phyloP scores from a whole-genome alignment of 495 filamentous ascomycete species.

The Pyrenula massariospora region DNA sequence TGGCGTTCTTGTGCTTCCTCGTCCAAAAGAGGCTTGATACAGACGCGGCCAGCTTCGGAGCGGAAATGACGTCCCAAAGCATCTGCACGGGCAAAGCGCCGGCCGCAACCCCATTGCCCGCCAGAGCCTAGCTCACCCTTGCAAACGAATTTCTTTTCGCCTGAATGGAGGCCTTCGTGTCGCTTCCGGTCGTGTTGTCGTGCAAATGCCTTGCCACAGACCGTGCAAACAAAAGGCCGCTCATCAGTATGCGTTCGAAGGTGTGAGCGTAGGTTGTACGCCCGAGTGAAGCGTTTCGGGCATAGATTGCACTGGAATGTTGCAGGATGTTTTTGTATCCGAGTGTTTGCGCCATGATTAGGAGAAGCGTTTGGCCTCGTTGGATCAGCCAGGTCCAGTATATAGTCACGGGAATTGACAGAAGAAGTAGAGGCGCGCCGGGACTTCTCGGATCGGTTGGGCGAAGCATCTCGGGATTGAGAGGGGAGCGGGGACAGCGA shows the following conservation, averaged over 20 bases:
- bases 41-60: conserved; percentile 87
- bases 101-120: conserved; percentile 82
- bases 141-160: conserved; percentile 96
- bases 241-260: conserved; percentile 88
- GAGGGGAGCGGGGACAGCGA: conserved; percentile 59
- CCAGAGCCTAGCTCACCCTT: conserved; percentile 76
- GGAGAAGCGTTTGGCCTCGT: conserved; percentile 60
- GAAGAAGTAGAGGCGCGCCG: conserved; percentile 84
- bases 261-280: conserved; percentile 86
- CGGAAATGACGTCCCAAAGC: conserved; percentile 95
- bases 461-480: conserved; percentile 13
- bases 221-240: conserved; percentile 85
- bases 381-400: conserved; percentile 82
- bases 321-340: conserved; percentile 89
- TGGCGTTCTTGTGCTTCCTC: conserved; percentile 43
- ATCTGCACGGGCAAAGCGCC: conserved; percentile 89
- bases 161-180: conserved; percentile 81
- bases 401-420: conserved; percentile 78
- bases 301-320: conserved; percentile 82
- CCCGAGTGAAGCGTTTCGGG: conserved; percentile 78
- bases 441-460: conserved; percentile 17
- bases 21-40: conserved; percentile 89
- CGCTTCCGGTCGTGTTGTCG: conserved; percentile 89
- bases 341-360: conserved; percentile 43
- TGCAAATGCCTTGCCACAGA: conserved; percentile 93